Conservation (phyloP, 768 basidiomycete species). For the Rhizopogon salebrosus region DNA sequence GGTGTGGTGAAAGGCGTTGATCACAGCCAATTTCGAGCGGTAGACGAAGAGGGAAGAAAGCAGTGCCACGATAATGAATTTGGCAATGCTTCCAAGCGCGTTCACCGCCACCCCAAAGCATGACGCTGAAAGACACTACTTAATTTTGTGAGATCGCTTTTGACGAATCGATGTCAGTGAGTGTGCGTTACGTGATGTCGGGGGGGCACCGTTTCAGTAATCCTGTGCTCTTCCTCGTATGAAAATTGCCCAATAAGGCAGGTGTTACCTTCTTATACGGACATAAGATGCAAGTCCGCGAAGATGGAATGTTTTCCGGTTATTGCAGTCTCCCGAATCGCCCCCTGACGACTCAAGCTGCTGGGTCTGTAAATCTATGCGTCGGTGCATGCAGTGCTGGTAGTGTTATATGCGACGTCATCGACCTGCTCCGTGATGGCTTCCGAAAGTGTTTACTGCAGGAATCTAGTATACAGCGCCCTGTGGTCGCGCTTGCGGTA, state of each 20-base stretch:
- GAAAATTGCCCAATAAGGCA: background rate
- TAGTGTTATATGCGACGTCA: background rate
- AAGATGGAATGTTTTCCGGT: background rate
- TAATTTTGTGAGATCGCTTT: constrained; percentile 6
- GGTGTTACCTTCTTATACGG: background rate
- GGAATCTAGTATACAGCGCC: too few species aligned
- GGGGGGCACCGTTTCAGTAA: constrained; percentile 11
- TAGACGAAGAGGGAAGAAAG: constrained; percentile 19
- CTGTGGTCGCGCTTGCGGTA: background rate
- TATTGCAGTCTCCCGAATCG: background rate
- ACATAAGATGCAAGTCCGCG: background rate
- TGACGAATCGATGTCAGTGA: constrained; percentile 4
- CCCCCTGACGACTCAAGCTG: background rate
- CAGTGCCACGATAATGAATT: constrained; percentile 26
- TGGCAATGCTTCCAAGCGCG: constrained; percentile 15
- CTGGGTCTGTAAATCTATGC: background rate
- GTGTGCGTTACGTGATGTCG: constrained; percentile 15
- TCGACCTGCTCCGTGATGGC: background rate
- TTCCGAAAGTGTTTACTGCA: background rate
- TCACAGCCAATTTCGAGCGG: constrained; percentile 28
- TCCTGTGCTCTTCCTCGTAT: constrained; percentile 17
- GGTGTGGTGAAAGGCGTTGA: constrained; percentile 25
- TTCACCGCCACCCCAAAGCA: constrained; percentile 26
- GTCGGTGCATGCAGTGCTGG: background rate
- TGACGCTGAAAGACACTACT: constrained; percentile 19